These are phyloP conservation scores for Bromus sterilis DNA, from an alignment of 176 grass and related monocot species.

Conservation along the genomic window DNA sequence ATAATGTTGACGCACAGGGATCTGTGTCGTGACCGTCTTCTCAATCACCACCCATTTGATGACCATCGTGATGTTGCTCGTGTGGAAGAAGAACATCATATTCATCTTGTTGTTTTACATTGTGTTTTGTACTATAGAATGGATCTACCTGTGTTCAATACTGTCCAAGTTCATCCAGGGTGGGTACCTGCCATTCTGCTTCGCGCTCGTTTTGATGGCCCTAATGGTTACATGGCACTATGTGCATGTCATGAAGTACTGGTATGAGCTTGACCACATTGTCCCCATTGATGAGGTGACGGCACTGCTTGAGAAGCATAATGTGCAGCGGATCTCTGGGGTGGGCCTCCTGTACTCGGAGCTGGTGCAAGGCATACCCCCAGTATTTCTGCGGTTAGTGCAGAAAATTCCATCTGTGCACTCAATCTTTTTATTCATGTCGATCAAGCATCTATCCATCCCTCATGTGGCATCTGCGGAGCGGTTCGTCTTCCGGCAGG, in stretches of 20 bases:
- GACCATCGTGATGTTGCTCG: conserved; percentile 65
- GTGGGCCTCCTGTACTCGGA: conserved; percentile 68
- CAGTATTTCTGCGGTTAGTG: conserved; percentile 57
- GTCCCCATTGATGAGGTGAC: conserved; percentile 10
- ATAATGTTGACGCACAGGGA: conserved; percentile 20
- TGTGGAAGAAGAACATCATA: conserved; percentile 53
- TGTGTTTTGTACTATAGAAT: conserved; percentile 36
- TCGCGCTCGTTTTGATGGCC: conserved; percentile 37
- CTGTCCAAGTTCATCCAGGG: conserved; percentile 60
- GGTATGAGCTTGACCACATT: conserved; percentile 36
- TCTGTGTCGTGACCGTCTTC: conserved; percentile 65
- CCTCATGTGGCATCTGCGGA: conserved; percentile 35
- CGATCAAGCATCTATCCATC: conserved; percentile 65
- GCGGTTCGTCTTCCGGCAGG: conserved; percentile 58
- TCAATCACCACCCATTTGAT: conserved; percentile 62
- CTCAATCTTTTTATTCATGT: conserved; percentile 56
- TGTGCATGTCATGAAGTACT: conserved; percentile 38
- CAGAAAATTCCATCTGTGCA: conserved; percentile 61
- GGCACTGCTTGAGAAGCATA: conserved; percentile 21
- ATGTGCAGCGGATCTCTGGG: conserved; percentile 34
- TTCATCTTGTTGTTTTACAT: conserved; percentile 44
- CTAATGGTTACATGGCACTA: conserved; percentile 64
- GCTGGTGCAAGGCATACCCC: conserved; percentile 60
- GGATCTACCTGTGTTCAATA: conserved; percentile 56
- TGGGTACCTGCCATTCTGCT: conserved; percentile 58